Base-by-base conservation (phyloP, 306 rosid genomes). In the Vigna hirtella region DNA sequence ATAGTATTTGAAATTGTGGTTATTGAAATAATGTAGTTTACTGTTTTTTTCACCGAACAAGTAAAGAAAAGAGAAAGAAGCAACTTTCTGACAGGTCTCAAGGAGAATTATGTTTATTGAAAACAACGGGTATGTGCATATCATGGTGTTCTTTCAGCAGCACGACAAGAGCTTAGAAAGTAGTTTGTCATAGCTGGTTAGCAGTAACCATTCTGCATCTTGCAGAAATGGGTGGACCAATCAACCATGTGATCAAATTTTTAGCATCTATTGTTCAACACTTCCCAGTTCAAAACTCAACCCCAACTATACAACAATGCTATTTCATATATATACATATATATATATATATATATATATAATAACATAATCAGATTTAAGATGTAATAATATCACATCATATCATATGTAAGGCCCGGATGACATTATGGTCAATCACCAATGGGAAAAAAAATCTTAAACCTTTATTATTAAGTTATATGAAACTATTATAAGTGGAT, bases 151-250 rank as follows among this genome's bases (percentile, higher is more conserved):
- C 40, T 9, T 59, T 5, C n/a, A 36, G 42, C 2, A 59, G 42
- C 42, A 52, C 26, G 20, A 15, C 18, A 59, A 15, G 34, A 57
- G 36, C 14, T 13, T 22, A 59, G 66, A 59, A 59, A 42, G 47
- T 42, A 15, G 66, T 59, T 28, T 17, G 9, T 30, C 66, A 59
- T 59, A 59, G 66, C 9, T 59, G 42, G 66, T 59, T 59, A 17
- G 42, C 66, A 30, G 40, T 28, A 59, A 28, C 66, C 30, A 26
- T 59, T 59, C 66, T 59, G 66, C 66, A 59, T 30, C 5, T 59
- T 28, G n/a, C 66, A 59, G 66, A 28, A 30, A 5, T 26, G 11
- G 43, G 66, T 59, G 42, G 65, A 58, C 66, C 66, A 59, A 59
- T 4, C 10, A 0, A 12, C 0, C 66, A 28, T 38, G 66, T 59